These are phyloP conservation scores for Ganoderma sp. DNA, from an alignment of 1,284 basidiomycete species.

Conservation along the genomic window DNA sequence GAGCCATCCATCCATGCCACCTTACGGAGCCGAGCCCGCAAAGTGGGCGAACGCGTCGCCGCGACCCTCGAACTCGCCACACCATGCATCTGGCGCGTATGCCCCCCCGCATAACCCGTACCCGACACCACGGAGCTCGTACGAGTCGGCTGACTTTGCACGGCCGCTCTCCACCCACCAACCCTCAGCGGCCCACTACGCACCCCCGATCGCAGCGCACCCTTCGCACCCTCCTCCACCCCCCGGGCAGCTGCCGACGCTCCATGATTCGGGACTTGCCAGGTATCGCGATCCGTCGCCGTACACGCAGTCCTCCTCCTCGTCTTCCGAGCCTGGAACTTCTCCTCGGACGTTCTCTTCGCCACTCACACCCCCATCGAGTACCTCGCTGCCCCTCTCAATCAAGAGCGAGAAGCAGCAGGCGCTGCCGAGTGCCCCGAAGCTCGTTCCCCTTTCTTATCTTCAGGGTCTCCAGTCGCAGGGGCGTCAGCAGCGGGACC, in stretches of 20 bases:
- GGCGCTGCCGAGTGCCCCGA: slow-evolving; percentile 21
- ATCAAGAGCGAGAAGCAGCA: slow-evolving; percentile 20
- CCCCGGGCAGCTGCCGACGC: slow-evolving; percentile 30
- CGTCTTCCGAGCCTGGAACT: slow-evolving; percentile 35
- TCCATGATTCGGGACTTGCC: slow-evolving; percentile 34
- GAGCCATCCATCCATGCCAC: slow-evolving; percentile 18
- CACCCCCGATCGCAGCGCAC: background rate
- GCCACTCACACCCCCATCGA: slow-evolving; percentile 33
- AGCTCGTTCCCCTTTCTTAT: slow-evolving; percentile 41
- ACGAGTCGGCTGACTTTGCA: slow-evolving; percentile 24
- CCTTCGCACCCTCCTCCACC: slow-evolving; percentile 14
- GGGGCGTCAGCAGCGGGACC: slow-evolving; percentile 34
- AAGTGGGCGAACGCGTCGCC: slow-evolving; percentile 28
- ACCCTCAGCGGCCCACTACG: slow-evolving; percentile 12
- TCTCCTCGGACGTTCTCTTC: slow-evolving; percentile 36
- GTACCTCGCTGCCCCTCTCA: slow-evolving; percentile 26
- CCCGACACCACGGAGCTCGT: slow-evolving; percentile 26
- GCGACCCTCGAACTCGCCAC: slow-evolving; percentile 23
- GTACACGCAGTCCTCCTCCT: slow-evolving; percentile 39
- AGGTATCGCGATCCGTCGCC: slow-evolving; percentile 39
- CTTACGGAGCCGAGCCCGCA: slow-evolving; percentile 33
- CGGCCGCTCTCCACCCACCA: slow-evolving; percentile 17
- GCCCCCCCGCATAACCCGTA: slow-evolving; percentile 25
- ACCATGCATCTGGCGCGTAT: slow-evolving; percentile 15
- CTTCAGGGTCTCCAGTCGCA: slow-evolving; percentile 36